Base-by-base conservation (phyloP, 495 filamentous ascomycete species). In the Rhypophila decipiens region DNA sequence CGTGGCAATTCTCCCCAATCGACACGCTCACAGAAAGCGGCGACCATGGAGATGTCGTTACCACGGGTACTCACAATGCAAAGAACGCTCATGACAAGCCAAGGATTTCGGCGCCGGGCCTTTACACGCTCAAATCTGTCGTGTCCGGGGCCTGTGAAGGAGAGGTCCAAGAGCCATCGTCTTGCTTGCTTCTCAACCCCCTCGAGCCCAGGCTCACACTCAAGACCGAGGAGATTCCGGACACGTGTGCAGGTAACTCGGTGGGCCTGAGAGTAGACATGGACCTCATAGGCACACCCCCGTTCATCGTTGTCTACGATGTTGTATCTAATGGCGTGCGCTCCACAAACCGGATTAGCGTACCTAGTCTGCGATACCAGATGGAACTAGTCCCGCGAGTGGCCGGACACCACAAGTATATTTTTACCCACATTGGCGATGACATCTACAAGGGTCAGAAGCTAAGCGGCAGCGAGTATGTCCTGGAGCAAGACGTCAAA, bases 201-300 rank as follows among this genome's bases (percentile, higher is more conserved):
- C 87, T 91, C 0, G 83, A 96, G 67, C 93, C 93, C 21, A 80
- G 83, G 29, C 53, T 98, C 44, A 67, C 77, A 4, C 70, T 97
- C 31, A 76, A 71, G 35, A 66, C 81, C 2, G 85, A 95, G 54
- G 84, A 88, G 54, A 87, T 97, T 24, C 83, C 84, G 33, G 93
- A 97, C 60, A 95, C 91, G 55, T 98, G 93, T 65, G 91, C 90
- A 33, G 87, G 89, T 40, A 95, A 87, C 56, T 87, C 91, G 0
- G 85, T 98, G 51, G 93, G 93, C 19, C 73, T 97, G 31, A 75
- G 83, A 10, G 87, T 98, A 19, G 86, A 90, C 55, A 67, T 97
- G 36, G 87, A 96, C 51, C 66, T 98, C 35, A 82, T 87, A 19
- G 93, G 93, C 24, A 94, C 90, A 0, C 93, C 93, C 43, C 89